A percentile compares a stretch with the other conserved stretches of the same genome.
phyloP scores from a whole-genome alignment of 108 stramenopile species.

The Cyclotella baltica region DNA sequence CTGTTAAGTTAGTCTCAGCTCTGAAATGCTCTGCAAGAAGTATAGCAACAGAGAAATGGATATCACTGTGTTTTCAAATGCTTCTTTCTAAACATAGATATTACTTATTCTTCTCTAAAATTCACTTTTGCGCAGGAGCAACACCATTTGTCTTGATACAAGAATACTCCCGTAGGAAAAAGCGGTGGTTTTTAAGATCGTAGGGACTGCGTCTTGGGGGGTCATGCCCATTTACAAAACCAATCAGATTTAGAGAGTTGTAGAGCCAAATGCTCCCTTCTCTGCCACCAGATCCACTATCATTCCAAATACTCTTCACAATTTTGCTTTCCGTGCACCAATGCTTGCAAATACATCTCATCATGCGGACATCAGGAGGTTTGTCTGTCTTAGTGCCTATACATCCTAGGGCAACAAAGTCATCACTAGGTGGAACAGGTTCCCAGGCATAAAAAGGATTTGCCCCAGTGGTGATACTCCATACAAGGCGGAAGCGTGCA shows the following conservation, averaged over 20 bases:
- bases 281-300: conserved; percentile 90
- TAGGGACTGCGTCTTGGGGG: conserved; percentile 79
- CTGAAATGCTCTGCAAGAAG: no score
- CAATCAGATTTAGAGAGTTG: conserved; percentile 83
- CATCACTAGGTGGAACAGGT: conserved; percentile 94
- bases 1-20: no score
- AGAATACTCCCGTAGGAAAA: conserved; percentile 88
- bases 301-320: conserved; percentile 87
- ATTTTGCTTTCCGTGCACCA: conserved; percentile 87
- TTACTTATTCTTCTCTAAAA: background rate
- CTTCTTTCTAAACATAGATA: background rate
- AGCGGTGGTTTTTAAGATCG: conserved; percentile 85
- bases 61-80: background rate
- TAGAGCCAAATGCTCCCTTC: conserved; percentile 92
- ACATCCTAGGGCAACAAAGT: conserved; percentile 96
- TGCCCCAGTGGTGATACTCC: conserved; percentile 93
- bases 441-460: conserved; percentile 97
- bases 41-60: no score
- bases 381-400: conserved; percentile 92
- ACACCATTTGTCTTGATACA: conserved; percentile 64
- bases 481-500: conserved; percentile 93
- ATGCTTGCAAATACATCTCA: conserved; percentile 92
- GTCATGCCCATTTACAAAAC: conserved; percentile 90
- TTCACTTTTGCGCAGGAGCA: conserved; percentile 36
- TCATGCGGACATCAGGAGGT: conserved; percentile 85